A percentile compares a stretch with the other conserved stretches of the same genome.
These are phyloP conservation scores for Scutellaria baicalensis DNA, from an alignment of 257 asterid species.

Conservation along the genomic window DNA sequence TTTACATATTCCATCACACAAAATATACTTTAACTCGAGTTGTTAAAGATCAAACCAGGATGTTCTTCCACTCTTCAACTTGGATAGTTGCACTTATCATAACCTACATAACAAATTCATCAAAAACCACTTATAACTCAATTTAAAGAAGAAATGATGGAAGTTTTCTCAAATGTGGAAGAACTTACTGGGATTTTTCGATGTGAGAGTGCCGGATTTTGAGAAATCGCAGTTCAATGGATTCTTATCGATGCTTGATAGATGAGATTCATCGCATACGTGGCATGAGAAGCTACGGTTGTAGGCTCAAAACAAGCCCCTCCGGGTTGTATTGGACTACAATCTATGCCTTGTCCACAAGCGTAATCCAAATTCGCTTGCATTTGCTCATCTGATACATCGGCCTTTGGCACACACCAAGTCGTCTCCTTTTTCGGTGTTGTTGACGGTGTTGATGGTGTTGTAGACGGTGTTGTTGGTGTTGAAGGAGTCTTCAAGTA, in stretches of 20 bases:
- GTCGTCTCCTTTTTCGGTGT: conserved; percentile 17
- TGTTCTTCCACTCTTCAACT: conserved; percentile 21
- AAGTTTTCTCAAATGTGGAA: neutral
- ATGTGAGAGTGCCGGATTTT: conserved; percentile 39
- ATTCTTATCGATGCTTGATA: conserved; percentile 32
- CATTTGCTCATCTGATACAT: conserved; percentile 28
- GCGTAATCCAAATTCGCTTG: conserved; percentile 55
- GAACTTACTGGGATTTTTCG: conserved; percentile 44
- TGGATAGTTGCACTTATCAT: conserved; percentile 40
- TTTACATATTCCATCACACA: neutral
- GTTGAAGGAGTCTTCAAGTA: conserved; percentile 23
- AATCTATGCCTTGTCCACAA: conserved; percentile 48
- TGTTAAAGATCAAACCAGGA: neutral
- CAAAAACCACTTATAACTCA: neutral
- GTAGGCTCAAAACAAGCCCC: conserved; percentile 65
- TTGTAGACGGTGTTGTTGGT: neutral
- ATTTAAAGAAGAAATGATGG: neutral
- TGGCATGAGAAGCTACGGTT: conserved; percentile 43
- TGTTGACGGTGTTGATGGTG: conserved; percentile 7
- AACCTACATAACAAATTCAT: conserved; percentile 26
- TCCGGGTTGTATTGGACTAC: conserved; percentile 54
- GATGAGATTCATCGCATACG: conserved; percentile 58
- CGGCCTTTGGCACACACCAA: conserved; percentile 52
- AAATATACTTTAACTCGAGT: conserved; percentile 9
- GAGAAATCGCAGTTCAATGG: conserved; percentile 47